Base-by-base conservation (phyloP, 2,329 filamentous ascomycete species). In the Didymella pomorum region DNA sequence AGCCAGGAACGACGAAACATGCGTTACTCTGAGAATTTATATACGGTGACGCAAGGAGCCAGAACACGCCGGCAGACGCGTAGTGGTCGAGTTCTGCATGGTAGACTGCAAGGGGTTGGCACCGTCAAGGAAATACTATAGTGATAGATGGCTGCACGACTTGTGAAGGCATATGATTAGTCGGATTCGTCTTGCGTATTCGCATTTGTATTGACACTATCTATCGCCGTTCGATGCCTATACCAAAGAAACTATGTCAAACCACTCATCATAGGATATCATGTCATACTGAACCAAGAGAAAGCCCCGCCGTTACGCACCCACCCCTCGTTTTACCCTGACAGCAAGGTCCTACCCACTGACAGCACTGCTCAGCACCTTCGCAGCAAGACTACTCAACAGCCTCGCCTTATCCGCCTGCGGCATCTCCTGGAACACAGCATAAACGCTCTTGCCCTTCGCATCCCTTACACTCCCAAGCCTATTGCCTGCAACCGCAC, bases 371-470 rank as follows among this genome's bases (percentile, higher is more conserved):
- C 89, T 91, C 73, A 97, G 93, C 1, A 97, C 89, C 78, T 91
- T 94, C 28, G 88, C 87, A 1, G 94, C 94, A 72, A 98, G 79
- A 77, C 96, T 91, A 73, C 88, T 90, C 61, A 98, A 81, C 70
- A 99, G 78, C 76, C 87, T 88, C 53, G 92, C 88, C 72, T 92
- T 90, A 71, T 97, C 93, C 49, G 83, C 84, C 77, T 92, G 90
- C 49, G 93, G 93, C 71, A 99, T 81, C 69, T 97, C 91, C 82
- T 92, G 87, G 76, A 94, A 98, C 16, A 97, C 95, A 26, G 88
- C 83, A 78, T 96, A 98, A 6, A 99, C 95, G 73, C 92, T 96
- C 87, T 97, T 98, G 21, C 93, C 93, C 79, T 88, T 93, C 29
- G 90, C 87, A 79, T 99, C 95, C 56, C 95, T 84, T 20, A 99